phyloP scores from a whole-genome alignment of 2,329 filamentous ascomycete genomes.

The Tolypocladium ovalisporum region DNA sequence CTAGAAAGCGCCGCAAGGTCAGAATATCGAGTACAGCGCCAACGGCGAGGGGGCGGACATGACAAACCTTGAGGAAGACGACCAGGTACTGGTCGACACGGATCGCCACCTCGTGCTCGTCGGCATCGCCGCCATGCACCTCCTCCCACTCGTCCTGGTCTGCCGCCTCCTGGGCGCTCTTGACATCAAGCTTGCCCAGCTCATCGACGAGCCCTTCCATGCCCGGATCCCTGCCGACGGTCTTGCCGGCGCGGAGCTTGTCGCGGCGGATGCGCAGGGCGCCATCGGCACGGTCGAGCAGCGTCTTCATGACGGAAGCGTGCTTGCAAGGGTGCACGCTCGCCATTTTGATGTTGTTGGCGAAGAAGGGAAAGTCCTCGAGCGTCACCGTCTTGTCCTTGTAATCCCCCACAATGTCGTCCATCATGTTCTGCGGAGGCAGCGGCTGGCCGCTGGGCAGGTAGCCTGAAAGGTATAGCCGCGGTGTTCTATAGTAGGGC shows the following conservation, averaged over 20 bases:
- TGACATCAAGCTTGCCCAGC: constrained; percentile 53
- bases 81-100: constrained; percentile 83
- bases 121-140: constrained; percentile 46
- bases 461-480: constrained; percentile 91
- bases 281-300: constrained; percentile 89
- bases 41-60: no score
- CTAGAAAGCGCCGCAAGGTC: constrained; percentile 16
- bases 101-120: constrained; percentile 67
- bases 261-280: constrained; percentile 81
- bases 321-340: constrained; percentile 96
- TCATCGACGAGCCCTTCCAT: constrained; percentile 84
- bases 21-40: no score
- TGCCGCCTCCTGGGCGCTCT: constrained; percentile 38
- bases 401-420: constrained; percentile 92
- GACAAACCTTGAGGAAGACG: constrained; percentile 66
- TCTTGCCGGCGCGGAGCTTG: constrained; percentile 57
- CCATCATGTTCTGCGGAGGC: constrained; percentile 80
- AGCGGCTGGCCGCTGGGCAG: constrained; percentile 68
- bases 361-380: constrained; percentile 94
- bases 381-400: constrained; percentile 98
- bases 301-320: constrained; percentile 93
- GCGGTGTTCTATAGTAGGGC: constrained; percentile 90
- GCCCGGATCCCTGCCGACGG: constrained; percentile 37
- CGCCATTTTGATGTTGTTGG: constrained; percentile 86
- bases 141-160: constrained; percentile 56